Percentiles rank a stretch among this genome's conserved stretches.
phyloP scores from a whole-genome alignment of 257 asterid genomes.

The Salvia hispanica region DNA sequence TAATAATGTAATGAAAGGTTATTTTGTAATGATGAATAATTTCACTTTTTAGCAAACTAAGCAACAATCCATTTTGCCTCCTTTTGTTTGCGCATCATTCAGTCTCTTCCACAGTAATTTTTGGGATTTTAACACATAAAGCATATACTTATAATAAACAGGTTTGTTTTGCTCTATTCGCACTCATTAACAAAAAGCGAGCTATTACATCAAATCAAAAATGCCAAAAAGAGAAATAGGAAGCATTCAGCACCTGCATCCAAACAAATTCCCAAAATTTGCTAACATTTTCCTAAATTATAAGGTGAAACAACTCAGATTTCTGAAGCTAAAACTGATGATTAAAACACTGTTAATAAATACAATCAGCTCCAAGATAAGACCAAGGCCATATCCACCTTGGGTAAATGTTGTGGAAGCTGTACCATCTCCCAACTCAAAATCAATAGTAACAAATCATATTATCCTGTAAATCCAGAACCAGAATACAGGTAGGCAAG shows the following conservation, averaged over 20 bases:
- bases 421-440: slow-evolving; percentile 26
- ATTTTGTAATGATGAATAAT: too few species aligned
- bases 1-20: too few species aligned
- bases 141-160: too few species aligned
- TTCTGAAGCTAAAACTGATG: neutral
- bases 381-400: neutral
- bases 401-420: slow-evolving; percentile 8
- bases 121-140: too few species aligned
- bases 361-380: slow-evolving; percentile 13
- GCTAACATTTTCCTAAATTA: too few species aligned
- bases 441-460: slow-evolving; percentile 1
- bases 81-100: too few species aligned
- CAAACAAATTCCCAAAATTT: neutral
- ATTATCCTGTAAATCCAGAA: slow-evolving; percentile 18
- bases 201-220: neutral
- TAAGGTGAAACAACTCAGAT: neutral
- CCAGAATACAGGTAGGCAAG: slow-evolving; percentile 11
- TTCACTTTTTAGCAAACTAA: too few species aligned
- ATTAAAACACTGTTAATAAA: neutral
- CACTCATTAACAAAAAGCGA: neutral
- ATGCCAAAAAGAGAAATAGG: too few species aligned
- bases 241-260: neutral
- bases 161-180: too few species aligned
- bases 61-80: too few species aligned
- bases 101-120: too few species aligned